Base-by-base conservation (phyloP, 1,284 basidiomycete genomes). In the Sporisorium graminicola region DNA sequence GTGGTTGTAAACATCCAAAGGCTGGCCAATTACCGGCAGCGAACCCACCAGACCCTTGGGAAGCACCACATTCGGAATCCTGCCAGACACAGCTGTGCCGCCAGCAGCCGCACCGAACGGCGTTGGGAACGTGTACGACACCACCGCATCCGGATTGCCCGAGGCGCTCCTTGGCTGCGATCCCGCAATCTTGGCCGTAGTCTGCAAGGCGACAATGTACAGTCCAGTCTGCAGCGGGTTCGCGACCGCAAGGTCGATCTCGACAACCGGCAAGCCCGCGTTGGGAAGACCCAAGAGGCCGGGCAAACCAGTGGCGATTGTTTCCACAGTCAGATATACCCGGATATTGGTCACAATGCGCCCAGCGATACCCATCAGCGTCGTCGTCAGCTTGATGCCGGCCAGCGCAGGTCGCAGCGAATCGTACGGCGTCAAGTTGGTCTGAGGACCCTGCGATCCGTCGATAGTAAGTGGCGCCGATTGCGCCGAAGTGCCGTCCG, bases 391-490 rank as follows among this genome's bases (percentile, higher is more conserved):
- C n/a, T 86, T 86, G 31, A 92, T 85, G 37, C 89, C 89, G 24
- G 89, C 87, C 9, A 93, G 86, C 1, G 89, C 91, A 5, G 88
- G 88, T 53, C 87, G 85, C 44, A 93, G 84, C 2, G 91, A 91
- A 7, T 82, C 87, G 82, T 91, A 92, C 1, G 91, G 91, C 12
- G 91, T 89, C 69, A 91, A 14, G 88, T 76, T 76, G 55, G 65
- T 62, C 62, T 68, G 68, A 35, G 65, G 65, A 35, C 68, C 58
- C 43, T 50, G 60, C 54, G 64, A 51, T n/a, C 74, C 74, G 56
- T 72, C 68, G 33, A 76, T 76, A 58, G 29, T 29, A 31, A 76
- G 74, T 8, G 43, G 31, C 8, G 72, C 61, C 31, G 43, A 20
- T 51, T 71, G 65, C 5, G 29, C 40, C 46, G 67, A 58, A 3